Evolutionary conservation across 495 filamentous ascomycete species (phyloP), one percentile per base, ranked within the genome.

Genomic region (Penicillium soppii): DNA sequence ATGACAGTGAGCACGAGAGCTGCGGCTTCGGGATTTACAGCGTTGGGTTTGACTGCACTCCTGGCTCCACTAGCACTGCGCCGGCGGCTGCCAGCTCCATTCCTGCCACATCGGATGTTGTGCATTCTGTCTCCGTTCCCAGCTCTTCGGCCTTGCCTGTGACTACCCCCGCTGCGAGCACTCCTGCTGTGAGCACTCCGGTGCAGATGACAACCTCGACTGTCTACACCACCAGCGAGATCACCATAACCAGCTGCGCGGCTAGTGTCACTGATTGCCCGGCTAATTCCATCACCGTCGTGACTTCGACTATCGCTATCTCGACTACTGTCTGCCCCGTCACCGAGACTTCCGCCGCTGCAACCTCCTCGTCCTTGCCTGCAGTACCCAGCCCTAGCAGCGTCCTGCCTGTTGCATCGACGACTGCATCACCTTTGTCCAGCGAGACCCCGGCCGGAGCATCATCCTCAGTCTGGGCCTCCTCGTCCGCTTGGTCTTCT

Each of bases 21-120:
- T 92, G 90, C 72, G 78, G 77, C 46, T 77, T 96, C 59, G 83
- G 83, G 53, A 82, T 96, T 57, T 86, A 89, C 74, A 80, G 70
- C 56, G 83, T 96, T 62, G 82, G 77, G 59, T 97, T 95, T 63
- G 82, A 92, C 73, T 96, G 92, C 78, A 77, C 73, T 51, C 75
- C 79, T 32, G 71, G 75, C 15, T 76, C 68, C 37, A 72, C 65
- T 13, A 32, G 12, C 26, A 41, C 47, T 17, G 26, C 40, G 42
- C 52, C 51, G n/a, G 52, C 41, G 42, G 22, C 40, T 50, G 43
- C 43, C 25, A 17, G 15, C 21, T 42, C 22, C 9, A 16, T 23
- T 37, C 29, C 57, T 48, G 41, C 38, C 37, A 27, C 41, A 19
- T 45, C 26, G 38, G 39, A 54, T 17, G 26, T 25, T 39, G 35